These are phyloP conservation scores for Flagelloscypha sp. DNA, from an alignment of 768 basidiomycete species.

Conservation along the genomic window DNA sequence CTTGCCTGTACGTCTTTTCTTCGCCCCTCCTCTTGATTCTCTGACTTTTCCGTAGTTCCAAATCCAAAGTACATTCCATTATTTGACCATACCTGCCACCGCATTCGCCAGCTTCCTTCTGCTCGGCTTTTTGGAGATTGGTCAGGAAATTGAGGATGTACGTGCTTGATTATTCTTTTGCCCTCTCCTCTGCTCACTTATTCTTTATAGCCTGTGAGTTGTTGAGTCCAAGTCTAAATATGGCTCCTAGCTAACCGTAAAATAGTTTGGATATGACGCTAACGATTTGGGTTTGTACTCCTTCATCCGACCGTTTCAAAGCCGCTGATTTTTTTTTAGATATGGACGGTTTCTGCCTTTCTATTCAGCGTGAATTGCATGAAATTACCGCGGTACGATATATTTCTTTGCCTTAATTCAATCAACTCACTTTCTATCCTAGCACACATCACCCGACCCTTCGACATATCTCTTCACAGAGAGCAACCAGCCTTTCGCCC, in stretches of 20 bases:
- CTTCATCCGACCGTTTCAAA: neutral
- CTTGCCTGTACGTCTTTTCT: constrained; percentile 23
- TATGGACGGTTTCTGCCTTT: constrained; percentile 34
- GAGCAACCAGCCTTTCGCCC: constrained; percentile 38
- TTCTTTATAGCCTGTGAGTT: too few species aligned
- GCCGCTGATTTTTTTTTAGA: constrained; percentile 17
- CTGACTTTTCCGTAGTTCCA: constrained; percentile 20
- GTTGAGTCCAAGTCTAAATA: too few species aligned
- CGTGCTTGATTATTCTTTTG: neutral
- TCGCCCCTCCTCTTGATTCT: neutral
- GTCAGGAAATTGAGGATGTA: constrained; percentile 29
- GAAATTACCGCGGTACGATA: constrained; percentile 36
- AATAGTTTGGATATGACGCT: constrained; percentile 27
- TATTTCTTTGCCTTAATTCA: too few species aligned
- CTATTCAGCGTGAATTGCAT: constrained; percentile 33
- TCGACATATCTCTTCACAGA: constrained; percentile 27
- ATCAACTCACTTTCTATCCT: constrained; percentile 19
- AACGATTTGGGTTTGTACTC: constrained; percentile 25
- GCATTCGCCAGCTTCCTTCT: constrained; percentile 27
- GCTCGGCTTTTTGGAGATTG: constrained; percentile 28
- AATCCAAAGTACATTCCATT: constrained; percentile 23
- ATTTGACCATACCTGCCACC: constrained; percentile 26
- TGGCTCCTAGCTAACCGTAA: constrained; percentile 16
- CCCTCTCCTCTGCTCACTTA: too few species aligned
- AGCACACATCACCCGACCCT: constrained; percentile 33